Evolutionary conservation across 2,329 filamentous ascomycete genomes (phyloP).

Genomic region (Alternaria infectoria): DNA sequence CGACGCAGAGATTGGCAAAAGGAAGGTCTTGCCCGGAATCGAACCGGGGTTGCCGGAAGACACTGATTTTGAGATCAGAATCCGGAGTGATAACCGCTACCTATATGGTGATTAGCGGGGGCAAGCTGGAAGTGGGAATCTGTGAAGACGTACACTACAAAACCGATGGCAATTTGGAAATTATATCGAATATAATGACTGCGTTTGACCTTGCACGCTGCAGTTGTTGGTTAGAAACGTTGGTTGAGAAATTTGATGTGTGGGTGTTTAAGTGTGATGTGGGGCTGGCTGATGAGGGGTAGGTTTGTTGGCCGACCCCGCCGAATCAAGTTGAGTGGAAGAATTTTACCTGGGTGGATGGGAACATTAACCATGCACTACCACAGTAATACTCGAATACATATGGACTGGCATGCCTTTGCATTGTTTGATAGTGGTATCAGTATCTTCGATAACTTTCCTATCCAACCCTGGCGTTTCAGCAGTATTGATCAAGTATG

Average conservation of each 20-base stretch:
- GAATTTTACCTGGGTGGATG: too few species aligned
- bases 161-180: conserved; percentile 4
- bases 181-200: background rate
- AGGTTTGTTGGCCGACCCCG: background rate
- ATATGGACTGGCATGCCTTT: too few species aligned
- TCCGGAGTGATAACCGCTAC: conserved; percentile 39
- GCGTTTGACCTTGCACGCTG: rapidly evolving
- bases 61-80: conserved; percentile 27
- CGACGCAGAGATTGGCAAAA: background rate
- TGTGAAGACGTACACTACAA: conserved; percentile 20
- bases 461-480: background rate
- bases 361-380: too few species aligned
- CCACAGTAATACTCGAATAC: background rate
- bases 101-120: conserved; percentile 13
- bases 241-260: background rate
- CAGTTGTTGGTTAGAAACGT: background rate
- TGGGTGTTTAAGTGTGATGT: background rate
- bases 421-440: too few species aligned
- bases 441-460: background rate
- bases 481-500: background rate
- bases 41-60: conserved; percentile 38
- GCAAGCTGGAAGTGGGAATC: background rate
- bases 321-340: background rate
- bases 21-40: conserved; percentile 29
- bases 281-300: background rate